A percentile compares a stretch with the other conserved stretches of the same genome.
Evolutionary conservation across 495 filamentous ascomycete species (phyloP).

Genomic region (Aspergillus homomorphus): DNA sequence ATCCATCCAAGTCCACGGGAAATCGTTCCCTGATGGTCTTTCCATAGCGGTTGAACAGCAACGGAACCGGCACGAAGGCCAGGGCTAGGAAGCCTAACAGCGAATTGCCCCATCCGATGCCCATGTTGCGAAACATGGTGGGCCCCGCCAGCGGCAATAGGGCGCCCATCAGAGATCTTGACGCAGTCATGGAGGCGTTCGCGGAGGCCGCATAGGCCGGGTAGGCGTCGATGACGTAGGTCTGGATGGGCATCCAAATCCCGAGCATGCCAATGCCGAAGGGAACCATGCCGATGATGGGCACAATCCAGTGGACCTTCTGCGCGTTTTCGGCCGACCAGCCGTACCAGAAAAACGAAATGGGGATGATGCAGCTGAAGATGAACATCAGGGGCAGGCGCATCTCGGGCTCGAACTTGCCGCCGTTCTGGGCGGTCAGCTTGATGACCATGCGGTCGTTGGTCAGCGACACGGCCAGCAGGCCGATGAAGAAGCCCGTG

Average conservation of each 20-base stretch:
- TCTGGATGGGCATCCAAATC: constrained; percentile 47
- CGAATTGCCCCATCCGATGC: constrained; percentile 56
- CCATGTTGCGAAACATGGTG: constrained; percentile 54
- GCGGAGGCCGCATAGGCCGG: constrained; percentile 27
- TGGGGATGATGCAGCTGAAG: constrained; percentile 36
- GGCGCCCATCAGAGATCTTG: constrained; percentile 53
- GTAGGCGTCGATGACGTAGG: constrained; percentile 54
- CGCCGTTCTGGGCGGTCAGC: constrained; percentile 16
- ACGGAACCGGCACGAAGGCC: constrained; percentile 41
- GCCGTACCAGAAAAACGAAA: constrained; percentile 59
- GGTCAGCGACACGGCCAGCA: not conserved
- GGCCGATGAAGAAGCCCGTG: not conserved
- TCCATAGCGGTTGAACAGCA: constrained; percentile 36
- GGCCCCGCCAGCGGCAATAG: constrained; percentile 57
- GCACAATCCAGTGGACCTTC: constrained; percentile 32
- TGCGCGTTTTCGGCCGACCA: constrained; percentile 41
- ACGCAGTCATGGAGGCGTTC: constrained; percentile 33
- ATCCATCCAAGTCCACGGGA: not conserved
- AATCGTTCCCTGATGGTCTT: not conserved
- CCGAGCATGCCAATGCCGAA: constrained; percentile 51
- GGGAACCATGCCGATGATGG: constrained; percentile 46
- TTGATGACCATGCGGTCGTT: constrained; percentile 18
- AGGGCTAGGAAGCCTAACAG: constrained; percentile 43
- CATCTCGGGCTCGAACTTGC: not conserved
- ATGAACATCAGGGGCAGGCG: not conserved